Percentiles rank a stretch among this genome's conserved stretches.
phyloP scores from a whole-genome alignment of 2,329 filamentous ascomycete genomes.

The Boeremia lycopersici region DNA sequence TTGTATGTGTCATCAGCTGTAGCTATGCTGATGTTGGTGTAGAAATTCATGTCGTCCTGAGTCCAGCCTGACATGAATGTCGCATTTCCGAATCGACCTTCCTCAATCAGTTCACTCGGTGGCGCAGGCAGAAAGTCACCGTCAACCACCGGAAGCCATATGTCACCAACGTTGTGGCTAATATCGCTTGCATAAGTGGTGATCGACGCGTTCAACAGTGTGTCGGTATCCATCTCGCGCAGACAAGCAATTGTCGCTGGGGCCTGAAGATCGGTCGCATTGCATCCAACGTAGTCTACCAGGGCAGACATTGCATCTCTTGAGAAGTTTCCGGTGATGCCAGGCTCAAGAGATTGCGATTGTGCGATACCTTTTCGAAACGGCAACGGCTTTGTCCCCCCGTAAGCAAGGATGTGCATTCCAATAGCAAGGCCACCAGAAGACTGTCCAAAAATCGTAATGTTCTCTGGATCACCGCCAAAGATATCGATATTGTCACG shows the following conservation, averaged over 20 bases:
- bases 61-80: conserved; percentile 54
- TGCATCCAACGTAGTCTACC: conserved; percentile 53
- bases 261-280: conserved; percentile 48
- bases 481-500: conserved; percentile 45
- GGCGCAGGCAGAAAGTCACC: conserved; percentile 57
- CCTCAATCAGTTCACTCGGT: conserved; percentile 50
- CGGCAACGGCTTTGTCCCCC: conserved; percentile 36
- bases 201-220: conserved; percentile 54
- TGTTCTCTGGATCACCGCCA: conserved; percentile 42
- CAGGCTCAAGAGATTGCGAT: conserved; percentile 58
- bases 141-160: conserved; percentile 59
- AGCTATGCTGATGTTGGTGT: conserved; percentile 50
- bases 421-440: conserved; percentile 43
- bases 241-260: conserved; percentile 56
- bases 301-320: conserved; percentile 54
- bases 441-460: conserved; percentile 50
- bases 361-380: conserved; percentile 48
- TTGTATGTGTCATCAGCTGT: conserved; percentile 49
- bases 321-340: conserved; percentile 55
- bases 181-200: conserved; percentile 50
- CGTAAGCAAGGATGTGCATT: conserved; percentile 44
- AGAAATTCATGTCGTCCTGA: conserved; percentile 54
- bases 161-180: conserved; percentile 52
- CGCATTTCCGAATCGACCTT: conserved; percentile 52
- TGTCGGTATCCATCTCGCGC: conserved; percentile 50